Base-by-base conservation (phyloP, 192 early-diverging fungal genomes). In the Blastocladiella britannica region DNA sequence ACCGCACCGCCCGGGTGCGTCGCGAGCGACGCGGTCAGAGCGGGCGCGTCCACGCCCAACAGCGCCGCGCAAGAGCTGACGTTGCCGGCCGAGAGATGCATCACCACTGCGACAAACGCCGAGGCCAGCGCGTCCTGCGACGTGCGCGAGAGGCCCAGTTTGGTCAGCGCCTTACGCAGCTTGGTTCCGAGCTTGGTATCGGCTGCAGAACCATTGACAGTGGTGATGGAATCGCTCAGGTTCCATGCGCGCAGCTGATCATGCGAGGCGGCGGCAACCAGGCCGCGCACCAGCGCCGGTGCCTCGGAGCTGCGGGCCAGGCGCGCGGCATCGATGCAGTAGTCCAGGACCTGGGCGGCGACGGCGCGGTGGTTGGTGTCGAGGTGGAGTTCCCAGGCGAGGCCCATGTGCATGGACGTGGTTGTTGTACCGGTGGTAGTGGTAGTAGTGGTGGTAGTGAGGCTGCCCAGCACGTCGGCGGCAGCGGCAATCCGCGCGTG, bases 81-180 rank as follows among this genome's bases (percentile, higher is more conserved):
- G 53, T 67, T 75, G 15, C 87, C 85, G 22, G 61, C 59, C 62
- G 93, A 91, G 24, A 88, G 88, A 7, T 94, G 74, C 58, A 85
- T 80, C 29, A 97, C 68, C 55, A 97, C 82, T 24, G 86, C 81
- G 0, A 89, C 81, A 47, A 97, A 64, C 31, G 85, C 69, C 51
- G 86, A 78, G 64, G 88, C 88, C 54, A 93, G 84, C 61, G 87
- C 84, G 29, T 78, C 81, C 30, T 83, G 82, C 64, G 85, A 80
- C 64, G 79, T 82, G 59, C 76, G 78, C 26, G 77, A 78, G 28
- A 97, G 80, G 23, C 93, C 88, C 9, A 97, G 61, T 12, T 83
- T 73, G 61, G 88, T 87, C 74, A 99, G 75, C 15, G 91, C 82
- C 3, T 71, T 72, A 31, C 86, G 79, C 54, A 93, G 70, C 37